Conservation (phyloP, 768 basidiomycete species). For the Amanita brunnescens region DNA sequence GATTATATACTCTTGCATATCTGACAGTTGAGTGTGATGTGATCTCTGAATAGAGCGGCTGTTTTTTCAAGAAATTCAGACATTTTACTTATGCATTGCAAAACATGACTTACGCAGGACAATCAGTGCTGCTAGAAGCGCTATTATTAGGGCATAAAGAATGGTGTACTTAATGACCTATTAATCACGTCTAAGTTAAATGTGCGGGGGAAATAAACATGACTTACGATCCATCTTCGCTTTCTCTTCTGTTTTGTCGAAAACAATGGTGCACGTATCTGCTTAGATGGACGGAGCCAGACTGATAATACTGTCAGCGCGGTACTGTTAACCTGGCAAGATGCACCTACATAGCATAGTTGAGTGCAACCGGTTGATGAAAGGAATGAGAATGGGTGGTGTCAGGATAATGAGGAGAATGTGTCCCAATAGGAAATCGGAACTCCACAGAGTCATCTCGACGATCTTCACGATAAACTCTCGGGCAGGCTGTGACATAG, state of each 20-base stretch:
- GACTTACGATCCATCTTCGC: constrained; percentile 74
- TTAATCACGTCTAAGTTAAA: not conserved
- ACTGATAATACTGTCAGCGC: constrained; percentile 34
- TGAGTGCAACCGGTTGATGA: constrained; percentile 81
- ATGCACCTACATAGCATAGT: constrained; percentile 74
- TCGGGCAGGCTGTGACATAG: constrained; percentile 91
- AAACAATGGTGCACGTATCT: constrained; percentile 89
- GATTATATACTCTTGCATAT: constrained; percentile 81
- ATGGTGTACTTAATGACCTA: constrained; percentile 81
- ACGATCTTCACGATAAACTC: constrained; percentile 98
- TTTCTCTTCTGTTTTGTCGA: constrained; percentile 91
- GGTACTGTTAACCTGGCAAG: not conserved
- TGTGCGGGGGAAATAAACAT: constrained; percentile 17
- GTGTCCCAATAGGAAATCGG: constrained; percentile 85
- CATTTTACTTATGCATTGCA: not conserved
- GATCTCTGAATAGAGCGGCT: constrained; percentile 79
- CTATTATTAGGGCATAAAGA: constrained; percentile 70
- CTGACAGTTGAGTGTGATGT: constrained; percentile 70
- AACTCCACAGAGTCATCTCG: constrained; percentile 94
- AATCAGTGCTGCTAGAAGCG: constrained; percentile 73
- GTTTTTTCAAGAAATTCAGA: constrained; percentile 12
- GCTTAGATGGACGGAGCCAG: constrained; percentile 93
- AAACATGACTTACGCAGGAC: constrained; percentile 57
- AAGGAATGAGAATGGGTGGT: constrained; percentile 78
- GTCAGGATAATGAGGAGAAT: constrained; percentile 84